Base-by-base conservation (phyloP, 495 filamentous ascomycete genomes). In the Aspergillus mulundensis region DNA sequence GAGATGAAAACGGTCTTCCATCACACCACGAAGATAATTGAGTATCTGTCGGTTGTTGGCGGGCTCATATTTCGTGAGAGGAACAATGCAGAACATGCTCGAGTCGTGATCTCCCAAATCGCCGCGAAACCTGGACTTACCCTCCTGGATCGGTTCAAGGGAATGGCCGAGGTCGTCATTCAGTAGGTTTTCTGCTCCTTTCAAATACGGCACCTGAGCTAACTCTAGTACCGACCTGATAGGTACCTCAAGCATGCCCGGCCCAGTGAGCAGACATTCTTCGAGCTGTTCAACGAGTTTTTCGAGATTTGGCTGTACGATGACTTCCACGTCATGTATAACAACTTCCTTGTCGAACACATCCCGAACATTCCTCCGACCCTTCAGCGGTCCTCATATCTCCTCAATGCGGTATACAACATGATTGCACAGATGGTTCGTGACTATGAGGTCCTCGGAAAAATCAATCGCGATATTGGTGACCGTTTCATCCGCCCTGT, bases 231-330 rank as follows among this genome's bases (percentile, higher is more conserved):
- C 5, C n/a, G 36, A 20, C 41, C 50, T 3, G 14, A 50, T 15
- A 71, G 66, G 5, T 56, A 60, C 39, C 54, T 73, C 36, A 53
- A 55, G 12, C 64, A 62, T 25, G 56, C 66, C 2, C 64, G 59
- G 6, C n/a, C 39, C 4, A 19, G 61, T 12, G 70, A 71, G 46
- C 52, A 63, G 12, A 44, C 23, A 1, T 60, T 73, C 6, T 59
- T 73, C 1, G 15, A 49, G 18, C 18, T 61, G 36, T 66, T 64
- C 47, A 45, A 64, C 10, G 52, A 66, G 4, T 47, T 73, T 2
- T 73, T 60, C 46, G 67, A 71, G 23, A 38, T 52, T 34, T 71
- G 63, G 60, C 43, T 73, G 18, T 67, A 67, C 54, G 61, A 52
- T 14, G 50, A 58, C 19, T 73, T 68, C 24, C 48, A 50, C 15